Evolutionary conservation across 768 basidiomycete genomes (phyloP).

Genomic region (Podaxis carcinomalis): DNA sequence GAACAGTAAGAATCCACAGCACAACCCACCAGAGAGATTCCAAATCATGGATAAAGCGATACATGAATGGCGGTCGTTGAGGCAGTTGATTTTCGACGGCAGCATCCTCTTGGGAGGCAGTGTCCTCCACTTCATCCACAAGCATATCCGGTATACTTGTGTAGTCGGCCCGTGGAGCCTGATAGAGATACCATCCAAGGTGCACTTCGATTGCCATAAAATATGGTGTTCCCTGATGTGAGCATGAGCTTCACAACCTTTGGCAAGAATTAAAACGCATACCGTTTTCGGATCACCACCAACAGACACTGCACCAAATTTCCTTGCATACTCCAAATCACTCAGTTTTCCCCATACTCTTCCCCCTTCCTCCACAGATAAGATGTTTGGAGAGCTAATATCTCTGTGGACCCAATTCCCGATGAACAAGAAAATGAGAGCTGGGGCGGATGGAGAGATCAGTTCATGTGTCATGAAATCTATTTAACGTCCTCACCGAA

Average conservation of each 20-base stretch:
- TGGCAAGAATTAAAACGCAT: background rate
- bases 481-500: background rate
- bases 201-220: constrained; percentile 3
- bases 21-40: background rate
- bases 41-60: background rate
- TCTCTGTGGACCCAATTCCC: constrained; percentile 7
- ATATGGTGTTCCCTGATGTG: background rate
- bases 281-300: background rate
- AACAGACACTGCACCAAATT: background rate
- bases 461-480: background rate
- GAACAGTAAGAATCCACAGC: background rate
- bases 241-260: no score
- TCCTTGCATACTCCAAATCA: constrained; percentile 10
- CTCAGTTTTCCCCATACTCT: background rate
- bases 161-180: background rate
- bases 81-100: background rate
- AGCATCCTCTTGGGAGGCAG: background rate
- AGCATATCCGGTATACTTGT: no score
- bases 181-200: background rate
- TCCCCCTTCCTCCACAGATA: background rate
- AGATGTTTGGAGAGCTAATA: constrained; percentile 1
- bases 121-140: background rate
- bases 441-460: background rate
- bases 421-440: background rate
- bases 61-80: background rate